These are phyloP conservation scores for Fusarium sp. DNA, from an alignment of 2,329 filamentous ascomycete genomes.

Conservation along the genomic window DNA sequence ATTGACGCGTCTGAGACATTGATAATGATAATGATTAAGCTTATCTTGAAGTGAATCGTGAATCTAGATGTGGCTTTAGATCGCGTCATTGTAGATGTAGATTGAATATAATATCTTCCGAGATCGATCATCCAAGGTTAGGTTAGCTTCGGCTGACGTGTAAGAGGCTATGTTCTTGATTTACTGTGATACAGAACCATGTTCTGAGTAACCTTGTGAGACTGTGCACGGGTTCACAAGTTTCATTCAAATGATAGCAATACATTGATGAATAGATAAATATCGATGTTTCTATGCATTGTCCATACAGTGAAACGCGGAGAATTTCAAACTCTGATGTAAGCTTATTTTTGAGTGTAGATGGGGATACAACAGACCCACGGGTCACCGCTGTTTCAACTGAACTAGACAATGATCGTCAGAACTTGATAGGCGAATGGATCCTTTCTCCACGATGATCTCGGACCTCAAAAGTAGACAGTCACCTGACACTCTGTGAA, in stretches of 20 bases:
- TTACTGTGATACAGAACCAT: background rate
- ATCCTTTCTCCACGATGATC: background rate
- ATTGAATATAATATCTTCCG: background rate
- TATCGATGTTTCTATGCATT: background rate
- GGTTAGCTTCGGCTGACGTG: background rate
- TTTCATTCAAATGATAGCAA: background rate
- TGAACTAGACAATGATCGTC: background rate
- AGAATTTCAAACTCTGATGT: background rate
- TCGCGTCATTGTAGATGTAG: background rate
- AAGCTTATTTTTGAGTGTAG: background rate
- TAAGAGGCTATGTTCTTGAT: background rate
- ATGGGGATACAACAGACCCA: background rate
- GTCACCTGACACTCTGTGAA: background rate
- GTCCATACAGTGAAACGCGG: background rate
- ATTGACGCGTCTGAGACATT: conserved; percentile 39
- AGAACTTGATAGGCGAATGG: background rate
- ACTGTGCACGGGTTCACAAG: background rate
- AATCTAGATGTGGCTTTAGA: background rate
- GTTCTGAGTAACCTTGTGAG: background rate
- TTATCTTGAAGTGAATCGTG: conserved; percentile 24
- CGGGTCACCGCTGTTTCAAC: conserved; percentile 1
- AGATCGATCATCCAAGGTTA: background rate
- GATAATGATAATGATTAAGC: conserved; percentile 29
- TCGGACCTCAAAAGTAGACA: background rate
- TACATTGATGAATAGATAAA: background rate